Conservation (phyloP, 345 rosid genomes). For the Syzygium oleosum region DNA sequence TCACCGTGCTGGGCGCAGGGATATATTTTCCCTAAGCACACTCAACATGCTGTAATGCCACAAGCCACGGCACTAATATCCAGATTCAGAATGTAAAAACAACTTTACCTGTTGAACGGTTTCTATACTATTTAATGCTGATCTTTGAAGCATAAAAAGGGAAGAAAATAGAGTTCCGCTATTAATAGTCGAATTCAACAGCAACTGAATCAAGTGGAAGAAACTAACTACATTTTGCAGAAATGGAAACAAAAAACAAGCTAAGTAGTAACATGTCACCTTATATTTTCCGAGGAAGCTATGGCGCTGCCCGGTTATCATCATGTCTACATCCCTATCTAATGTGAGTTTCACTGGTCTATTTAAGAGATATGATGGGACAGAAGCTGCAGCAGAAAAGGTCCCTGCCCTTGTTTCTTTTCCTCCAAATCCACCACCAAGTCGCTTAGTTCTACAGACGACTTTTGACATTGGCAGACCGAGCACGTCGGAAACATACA, state of each 20-base stretch:
- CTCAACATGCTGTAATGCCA: background rate
- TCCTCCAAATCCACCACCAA: slow-evolving; percentile 99
- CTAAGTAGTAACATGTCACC: slow-evolving; percentile 24
- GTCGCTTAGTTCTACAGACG: slow-evolving; percentile 81
- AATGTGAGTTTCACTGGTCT: slow-evolving; percentile 75
- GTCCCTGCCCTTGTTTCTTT: slow-evolving; percentile 89
- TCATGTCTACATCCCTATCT: slow-evolving; percentile 92
- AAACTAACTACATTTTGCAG: background rate
- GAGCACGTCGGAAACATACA: slow-evolving; percentile 73
- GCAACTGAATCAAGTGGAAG: background rate
- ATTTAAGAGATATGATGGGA: slow-evolving; percentile 76
- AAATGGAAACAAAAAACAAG: background rate
- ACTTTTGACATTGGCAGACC: slow-evolving; percentile 95
- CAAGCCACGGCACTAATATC: background rate
- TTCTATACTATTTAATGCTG: background rate
- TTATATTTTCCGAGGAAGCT: slow-evolving; percentile 91
- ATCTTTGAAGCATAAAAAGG: background rate
- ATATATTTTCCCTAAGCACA: background rate
- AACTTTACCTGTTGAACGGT: background rate
- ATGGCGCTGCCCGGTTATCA: slow-evolving; percentile 91
- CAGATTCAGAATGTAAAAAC: background rate
- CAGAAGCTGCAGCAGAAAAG: slow-evolving; percentile 76
- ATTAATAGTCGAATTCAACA: too few species aligned
- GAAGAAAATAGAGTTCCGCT: background rate
- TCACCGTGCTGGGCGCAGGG: background rate